Evolutionary conservation across 2,329 filamentous ascomycete species (phyloP).

Genomic region (Mycogone perniciosa): DNA sequence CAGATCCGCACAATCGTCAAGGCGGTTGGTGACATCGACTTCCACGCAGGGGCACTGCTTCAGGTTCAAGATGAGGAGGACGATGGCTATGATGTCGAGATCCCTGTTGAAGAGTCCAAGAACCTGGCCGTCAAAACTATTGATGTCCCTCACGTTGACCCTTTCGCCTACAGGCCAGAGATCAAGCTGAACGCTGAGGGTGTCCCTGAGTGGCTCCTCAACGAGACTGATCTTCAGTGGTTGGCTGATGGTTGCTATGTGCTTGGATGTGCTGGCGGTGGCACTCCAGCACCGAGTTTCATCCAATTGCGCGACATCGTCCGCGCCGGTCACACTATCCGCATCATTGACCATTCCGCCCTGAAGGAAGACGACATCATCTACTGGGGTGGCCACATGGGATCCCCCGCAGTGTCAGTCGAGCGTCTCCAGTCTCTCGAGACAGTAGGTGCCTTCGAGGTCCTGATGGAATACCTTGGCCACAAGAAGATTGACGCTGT

Average conservation of each 20-base stretch:
- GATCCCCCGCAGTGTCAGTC: neutral
- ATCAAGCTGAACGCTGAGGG: neutral
- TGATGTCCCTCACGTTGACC: neutral
- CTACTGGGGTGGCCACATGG: neutral
- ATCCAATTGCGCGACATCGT: neutral
- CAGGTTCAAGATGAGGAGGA: neutral
- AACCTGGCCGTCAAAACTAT: neutral
- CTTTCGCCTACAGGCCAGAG: neutral
- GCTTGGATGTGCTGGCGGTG: conserved; percentile 40
- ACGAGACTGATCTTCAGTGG: conserved; percentile 38
- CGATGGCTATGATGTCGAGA: neutral
- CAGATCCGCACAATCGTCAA: neutral
- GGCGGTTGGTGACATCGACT: neutral
- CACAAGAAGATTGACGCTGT: conserved; percentile 10
- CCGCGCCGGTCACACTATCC: neutral
- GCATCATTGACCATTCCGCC: neutral
- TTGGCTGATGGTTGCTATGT: conserved; percentile 41
- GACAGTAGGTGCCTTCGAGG: neutral
- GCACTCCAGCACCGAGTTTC: neutral
- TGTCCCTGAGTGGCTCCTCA: conserved; percentile 32
- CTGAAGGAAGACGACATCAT: neutral
- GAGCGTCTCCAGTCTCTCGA: neutral
- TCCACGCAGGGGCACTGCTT: neutral
- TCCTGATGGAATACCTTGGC: neutral
- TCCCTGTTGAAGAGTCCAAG: neutral